Percentiles rank a stretch among this genome's conserved stretches.
Evolutionary conservation across 2,329 filamentous ascomycete species (phyloP).

Genomic region (Trichothecium roseum): DNA sequence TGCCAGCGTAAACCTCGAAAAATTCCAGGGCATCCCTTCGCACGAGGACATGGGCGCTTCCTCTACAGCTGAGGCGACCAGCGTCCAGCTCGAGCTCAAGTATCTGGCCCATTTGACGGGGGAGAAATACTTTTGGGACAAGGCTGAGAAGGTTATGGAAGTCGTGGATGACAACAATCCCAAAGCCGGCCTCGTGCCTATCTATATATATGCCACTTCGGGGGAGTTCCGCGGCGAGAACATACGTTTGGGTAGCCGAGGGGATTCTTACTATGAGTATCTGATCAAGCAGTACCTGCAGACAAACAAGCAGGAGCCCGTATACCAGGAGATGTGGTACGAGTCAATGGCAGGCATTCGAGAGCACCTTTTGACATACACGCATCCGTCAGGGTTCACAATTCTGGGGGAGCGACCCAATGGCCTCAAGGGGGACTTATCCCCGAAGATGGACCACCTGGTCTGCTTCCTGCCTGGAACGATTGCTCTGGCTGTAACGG

Average conservation of each 20-base stretch:
- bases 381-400: constrained; percentile 68
- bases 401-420: constrained; percentile 77
- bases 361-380: constrained; percentile 88
- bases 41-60: constrained; percentile 81
- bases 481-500: constrained; percentile 80
- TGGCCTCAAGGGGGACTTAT: constrained; percentile 56
- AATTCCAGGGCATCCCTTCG: constrained; percentile 64
- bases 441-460: constrained; percentile 94
- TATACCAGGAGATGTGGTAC: constrained; percentile 91
- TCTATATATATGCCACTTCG: constrained; percentile 72
- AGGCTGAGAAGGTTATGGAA: constrained; percentile 83
- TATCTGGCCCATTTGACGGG: constrained; percentile 92
- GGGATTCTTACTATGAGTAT: constrained; percentile 98
- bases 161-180: constrained; percentile 74
- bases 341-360: constrained; percentile 76
- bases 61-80: constrained; percentile 88
- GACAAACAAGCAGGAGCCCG: constrained; percentile 71
- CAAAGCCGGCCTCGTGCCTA: constrained; percentile 78
- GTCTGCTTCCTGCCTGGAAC: constrained; percentile 97
- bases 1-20: constrained; percentile 80
- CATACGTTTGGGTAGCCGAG: constrained; percentile 84
- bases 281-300: constrained; percentile 97
- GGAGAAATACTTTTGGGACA: constrained; percentile 86
- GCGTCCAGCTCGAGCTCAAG: constrained; percentile 91
- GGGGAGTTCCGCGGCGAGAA: constrained; percentile 76